Conservation (phyloP, 2,329 filamentous ascomycete species). For the Exophiala xenobiotica region DNA sequence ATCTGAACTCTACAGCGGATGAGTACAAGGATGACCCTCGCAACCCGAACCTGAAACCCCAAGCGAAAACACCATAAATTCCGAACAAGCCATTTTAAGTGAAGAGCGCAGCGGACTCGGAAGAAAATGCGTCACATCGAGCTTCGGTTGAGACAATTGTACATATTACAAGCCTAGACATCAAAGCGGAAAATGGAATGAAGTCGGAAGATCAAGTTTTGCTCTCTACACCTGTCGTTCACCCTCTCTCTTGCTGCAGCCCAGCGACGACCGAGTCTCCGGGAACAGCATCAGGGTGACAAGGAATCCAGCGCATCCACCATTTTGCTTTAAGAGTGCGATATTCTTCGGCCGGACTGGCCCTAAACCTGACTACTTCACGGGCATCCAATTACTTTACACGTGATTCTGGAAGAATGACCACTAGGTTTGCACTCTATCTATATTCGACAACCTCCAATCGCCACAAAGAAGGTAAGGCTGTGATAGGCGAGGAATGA, state of each 20-base stretch:
- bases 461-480: no score
- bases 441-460: no score
- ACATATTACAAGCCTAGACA: conserved; percentile 26
- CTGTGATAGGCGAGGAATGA: no score
- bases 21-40: conserved; percentile 97
- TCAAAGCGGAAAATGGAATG: conserved; percentile 12
- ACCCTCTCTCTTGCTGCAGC: background rate
- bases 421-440: no score
- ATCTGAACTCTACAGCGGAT: conserved; percentile 66
- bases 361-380: no score
- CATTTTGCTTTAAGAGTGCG: no score
- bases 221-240: background rate
- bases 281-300: no score
- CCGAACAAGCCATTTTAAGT: background rate
- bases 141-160: conserved; percentile 14
- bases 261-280: no score
- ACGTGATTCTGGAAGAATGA: no score
- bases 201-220: background rate
- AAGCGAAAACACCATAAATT: conserved; percentile 16
- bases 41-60: conserved; percentile 56
- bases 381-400: no score
- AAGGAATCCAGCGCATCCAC: no score
- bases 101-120: background rate
- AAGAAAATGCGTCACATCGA: background rate
- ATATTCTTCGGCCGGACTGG: no score